Evolutionary conservation across 2,329 filamentous ascomycete genomes (phyloP), one percentile per base, ranked within the genome.

Genomic region (Fusarium domesticum): DNA sequence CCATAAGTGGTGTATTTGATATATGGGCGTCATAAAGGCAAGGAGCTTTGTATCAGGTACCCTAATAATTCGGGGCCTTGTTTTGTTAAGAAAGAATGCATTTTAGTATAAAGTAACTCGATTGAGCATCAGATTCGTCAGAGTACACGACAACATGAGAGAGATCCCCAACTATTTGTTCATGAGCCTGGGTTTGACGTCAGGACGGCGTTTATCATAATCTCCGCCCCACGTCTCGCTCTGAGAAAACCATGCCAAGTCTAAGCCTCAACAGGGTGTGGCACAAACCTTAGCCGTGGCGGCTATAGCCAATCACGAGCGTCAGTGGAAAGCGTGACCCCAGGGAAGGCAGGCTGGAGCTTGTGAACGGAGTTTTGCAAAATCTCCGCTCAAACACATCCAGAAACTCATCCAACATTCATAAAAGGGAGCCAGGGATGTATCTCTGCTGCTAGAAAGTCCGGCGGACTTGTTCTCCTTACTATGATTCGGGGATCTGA

Each of bases 1-100:
- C 58, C 54, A 60, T 60, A 57, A 53, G 43, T 40, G 56, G 56
- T 60, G 58, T 60, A 59, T 59, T 57, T 60, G 58, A 58, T 54
- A 60, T 57, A 60, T 42, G 56, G 58, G 58, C 58, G 58, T 60
- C 50, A 60, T 50, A 50, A 55, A 49, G 54, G 58, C 49, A 57
- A 52, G 58, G 58, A 54, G 58, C 56, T 60, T 28, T 61, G 53
- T 58, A 50, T 54, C 40, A 54, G 48, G 53, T 53, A 51, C 50
- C 56, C 58, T 41, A 20, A 43, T 38, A 54, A 42, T 43, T 28
- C 23, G 44, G 54, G 48, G 54, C 58, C 54, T 53, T 57, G 53
- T 57, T 52, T 57, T 50, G 45, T 57, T 61, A 56, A n/a, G n/a
- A n/a, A 28, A 28, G 53, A 61, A 46, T 54, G 58, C 48, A 53